Percentiles rank a stretch among this genome's conserved stretches.
Evolutionary conservation across 768 basidiomycete genomes (phyloP).

Genomic region (Boletus rubropictus): DNA sequence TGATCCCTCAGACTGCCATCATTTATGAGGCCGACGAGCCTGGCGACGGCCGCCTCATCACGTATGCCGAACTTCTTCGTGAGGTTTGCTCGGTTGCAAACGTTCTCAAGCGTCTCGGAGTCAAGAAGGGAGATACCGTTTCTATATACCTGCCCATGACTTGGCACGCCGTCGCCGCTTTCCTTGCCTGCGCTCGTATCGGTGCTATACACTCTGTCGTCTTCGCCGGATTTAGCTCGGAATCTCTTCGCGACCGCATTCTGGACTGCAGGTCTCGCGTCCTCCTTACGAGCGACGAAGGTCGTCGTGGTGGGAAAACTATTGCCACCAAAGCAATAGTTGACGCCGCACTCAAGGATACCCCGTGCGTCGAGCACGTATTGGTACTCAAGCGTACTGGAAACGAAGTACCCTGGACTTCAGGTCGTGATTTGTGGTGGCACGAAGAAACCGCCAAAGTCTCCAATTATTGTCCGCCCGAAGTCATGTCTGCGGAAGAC

Average conservation of each 20-base stretch:
- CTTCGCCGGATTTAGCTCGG: constrained; percentile 95
- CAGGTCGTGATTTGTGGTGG: constrained; percentile 93
- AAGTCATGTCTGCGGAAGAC: constrained; percentile 88
- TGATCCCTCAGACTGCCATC: constrained; percentile 66
- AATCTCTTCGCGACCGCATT: constrained; percentile 88
- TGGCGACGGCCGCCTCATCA: constrained; percentile 65
- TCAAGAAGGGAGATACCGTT: constrained; percentile 94
- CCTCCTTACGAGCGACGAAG: constrained; percentile 95
- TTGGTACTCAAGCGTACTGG: constrained; percentile 88
- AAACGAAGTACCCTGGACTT: constrained; percentile 69
- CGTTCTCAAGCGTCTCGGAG: constrained; percentile 80
- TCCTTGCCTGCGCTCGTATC: constrained; percentile 96
- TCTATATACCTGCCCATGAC: constrained; percentile 93
- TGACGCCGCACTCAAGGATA: constrained; percentile 82
- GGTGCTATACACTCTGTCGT: constrained; percentile 96
- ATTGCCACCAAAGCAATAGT: constrained; percentile 94
- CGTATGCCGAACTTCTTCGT: constrained; percentile 79
- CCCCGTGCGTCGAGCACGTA: constrained; percentile 83
- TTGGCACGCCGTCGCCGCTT: constrained; percentile 92
- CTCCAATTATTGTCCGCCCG: constrained; percentile 81
- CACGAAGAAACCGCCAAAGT: constrained; percentile 86
- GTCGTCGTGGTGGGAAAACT: constrained; percentile 86
- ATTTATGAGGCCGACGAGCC: constrained; percentile 99
- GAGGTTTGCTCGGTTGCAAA: constrained; percentile 90
- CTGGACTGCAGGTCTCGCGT: constrained; percentile 85